Evolutionary conservation across 2,329 filamentous ascomycete species (phyloP), one percentile per base, ranked within the genome.

Genomic region (Colletotrichum sp.): DNA sequence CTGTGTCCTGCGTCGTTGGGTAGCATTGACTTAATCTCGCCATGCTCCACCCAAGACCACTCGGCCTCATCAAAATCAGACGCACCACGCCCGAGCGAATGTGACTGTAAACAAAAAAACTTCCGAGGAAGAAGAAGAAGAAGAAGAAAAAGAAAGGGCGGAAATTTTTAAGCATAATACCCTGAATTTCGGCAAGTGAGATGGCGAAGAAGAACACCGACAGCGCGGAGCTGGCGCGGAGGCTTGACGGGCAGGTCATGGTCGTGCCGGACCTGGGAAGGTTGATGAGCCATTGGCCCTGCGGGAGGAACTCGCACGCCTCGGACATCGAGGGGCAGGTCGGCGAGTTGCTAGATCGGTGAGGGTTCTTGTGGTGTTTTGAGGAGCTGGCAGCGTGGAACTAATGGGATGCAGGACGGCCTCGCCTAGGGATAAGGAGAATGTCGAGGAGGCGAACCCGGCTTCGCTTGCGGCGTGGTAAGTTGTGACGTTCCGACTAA

Each of bases 1-100:
- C 59, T 30, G 24, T 49, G 28, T 28, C 26, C 32, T 59, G 30
- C 39, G 26, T 52, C 44, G 44, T 34, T 62, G 18, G 70, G 70
- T 60, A 63, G 70, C 74, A 76, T 73, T 76, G 74, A 73, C 74
- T 69, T 65, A 76, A 76, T 76, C 74, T 76, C 65, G 70, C 34
- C 60, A 59, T 68, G 74, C 74, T 69, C 74, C 74, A 76, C 74
- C 65, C 49, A 16, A 28, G 9, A 75, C 52, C 34, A 60, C 34
- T 64, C 34, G 57, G 13, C 28, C 64, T 36, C 65, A 73, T 68
- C 64, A 74, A 65, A 60, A 69, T 30, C 15, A 76, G 52, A 63
- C 64, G 30, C 71, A 30, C 24, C 70, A 68, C 55, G 69, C 55
- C 63, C 32, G 36, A 60, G 30, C 18, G 49, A 24, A 44, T 15